phyloP scores from a whole-genome alignment of 495 filamentous ascomycete genomes.

The Annulohypoxylon stygium region DNA sequence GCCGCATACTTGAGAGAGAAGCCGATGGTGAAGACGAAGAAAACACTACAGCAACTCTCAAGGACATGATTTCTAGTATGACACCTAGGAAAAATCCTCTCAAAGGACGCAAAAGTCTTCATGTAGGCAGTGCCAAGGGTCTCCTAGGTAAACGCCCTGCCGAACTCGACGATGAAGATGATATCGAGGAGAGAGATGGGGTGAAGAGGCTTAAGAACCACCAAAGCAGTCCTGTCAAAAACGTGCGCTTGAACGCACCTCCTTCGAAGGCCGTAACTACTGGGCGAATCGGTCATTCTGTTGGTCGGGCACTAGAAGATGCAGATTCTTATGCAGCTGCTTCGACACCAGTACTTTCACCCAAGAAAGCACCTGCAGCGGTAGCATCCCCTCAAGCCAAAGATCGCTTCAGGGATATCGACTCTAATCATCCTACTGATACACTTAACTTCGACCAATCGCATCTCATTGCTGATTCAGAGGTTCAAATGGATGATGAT shows the following conservation, averaged over 20 bases:
- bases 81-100: slow-evolving; percentile 80
- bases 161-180: slow-evolving; percentile 79
- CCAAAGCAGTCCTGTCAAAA: slow-evolving; percentile 83
- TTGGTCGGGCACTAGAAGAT: slow-evolving; percentile 58
- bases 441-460: slow-evolving; percentile 63
- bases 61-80: slow-evolving; percentile 81
- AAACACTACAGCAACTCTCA: slow-evolving; percentile 72
- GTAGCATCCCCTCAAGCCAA: slow-evolving; percentile 65
- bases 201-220: slow-evolving; percentile 78
- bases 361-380: slow-evolving; percentile 50
- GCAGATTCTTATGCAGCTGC: slow-evolving; percentile 48
- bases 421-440: slow-evolving; percentile 56
- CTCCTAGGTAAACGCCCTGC: slow-evolving; percentile 79
- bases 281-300: slow-evolving; percentile 69
- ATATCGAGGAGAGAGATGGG: slow-evolving; percentile 71
- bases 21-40: slow-evolving; percentile 63
- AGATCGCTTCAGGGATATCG: slow-evolving; percentile 63
- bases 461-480: slow-evolving; percentile 49
- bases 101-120: slow-evolving; percentile 79
- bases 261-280: slow-evolving; percentile 73
- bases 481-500: slow-evolving; percentile 58
- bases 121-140: slow-evolving; percentile 79
- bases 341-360: slow-evolving; percentile 61
- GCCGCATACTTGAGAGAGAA: slow-evolving; percentile 65
- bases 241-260: slow-evolving; percentile 74